phyloP scores from a whole-genome alignment of 495 filamentous ascomycete species.

The Penicillium coffeae region DNA sequence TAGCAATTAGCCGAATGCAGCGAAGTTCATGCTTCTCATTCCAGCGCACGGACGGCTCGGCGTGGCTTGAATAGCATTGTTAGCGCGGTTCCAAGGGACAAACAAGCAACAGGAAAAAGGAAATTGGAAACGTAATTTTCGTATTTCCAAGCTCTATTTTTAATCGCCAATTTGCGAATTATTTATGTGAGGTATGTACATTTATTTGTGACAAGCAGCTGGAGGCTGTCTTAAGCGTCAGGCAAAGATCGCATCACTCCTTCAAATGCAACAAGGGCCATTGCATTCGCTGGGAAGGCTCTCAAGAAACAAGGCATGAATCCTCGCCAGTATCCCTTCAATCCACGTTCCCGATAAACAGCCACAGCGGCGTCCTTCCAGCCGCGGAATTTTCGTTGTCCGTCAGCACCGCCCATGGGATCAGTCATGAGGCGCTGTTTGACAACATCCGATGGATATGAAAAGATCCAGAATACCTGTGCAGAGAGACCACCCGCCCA shows the following conservation, averaged over 20 bases:
- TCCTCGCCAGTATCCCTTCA: slow-evolving; percentile 83
- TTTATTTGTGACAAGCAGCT: too few species aligned
- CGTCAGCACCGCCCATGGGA: slow-evolving; percentile 69
- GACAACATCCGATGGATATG: slow-evolving; percentile 90
- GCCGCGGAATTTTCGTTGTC: slow-evolving; percentile 60
- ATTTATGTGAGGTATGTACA: slow-evolving; percentile 3
- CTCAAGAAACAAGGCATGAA: slow-evolving; percentile 90
- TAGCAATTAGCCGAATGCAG: neutral
- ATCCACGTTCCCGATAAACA: slow-evolving; percentile 71
- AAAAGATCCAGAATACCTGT: slow-evolving; percentile 89
- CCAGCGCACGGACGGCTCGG: neutral
- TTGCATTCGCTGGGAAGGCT: slow-evolving; percentile 94
- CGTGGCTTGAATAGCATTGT: neutral
- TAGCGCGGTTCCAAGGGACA: too few species aligned
- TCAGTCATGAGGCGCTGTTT: slow-evolving; percentile 99
- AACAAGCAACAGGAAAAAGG: too few species aligned
- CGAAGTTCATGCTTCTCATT: neutral
- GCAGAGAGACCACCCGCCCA: slow-evolving; percentile 93
- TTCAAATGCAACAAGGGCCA: slow-evolving; percentile 91
- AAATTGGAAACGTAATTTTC: too few species aligned
- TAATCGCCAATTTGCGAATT: too few species aligned
- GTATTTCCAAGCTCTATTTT: too few species aligned
- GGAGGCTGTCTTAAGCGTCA: slow-evolving; percentile 14
- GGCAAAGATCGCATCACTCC: slow-evolving; percentile 80
- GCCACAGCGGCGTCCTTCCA: slow-evolving; percentile 80